A percentile compares a stretch with the other conserved stretches of the same genome.
These are phyloP conservation scores for Sporothrix schenckii DNA, from an alignment of 2,329 filamentous ascomycete genomes.

Conservation along the genomic window DNA sequence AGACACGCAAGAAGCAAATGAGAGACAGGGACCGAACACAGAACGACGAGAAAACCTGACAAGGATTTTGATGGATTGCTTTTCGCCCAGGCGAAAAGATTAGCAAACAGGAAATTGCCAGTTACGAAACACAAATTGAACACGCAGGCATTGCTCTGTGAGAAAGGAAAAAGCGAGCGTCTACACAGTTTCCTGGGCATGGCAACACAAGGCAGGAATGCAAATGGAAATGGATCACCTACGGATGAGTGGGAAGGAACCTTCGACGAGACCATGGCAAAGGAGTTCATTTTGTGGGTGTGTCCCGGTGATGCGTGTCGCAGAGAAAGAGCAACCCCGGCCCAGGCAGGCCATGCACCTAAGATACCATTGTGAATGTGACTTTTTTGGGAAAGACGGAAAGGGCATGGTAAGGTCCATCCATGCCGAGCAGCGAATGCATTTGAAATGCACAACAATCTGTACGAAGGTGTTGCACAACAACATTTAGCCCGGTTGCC, in stretches of 20 bases:
- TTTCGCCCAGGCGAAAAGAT: neutral
- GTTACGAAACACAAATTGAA: neutral
- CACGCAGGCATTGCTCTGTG: neutral
- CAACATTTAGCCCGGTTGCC: neutral
- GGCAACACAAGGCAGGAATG: conserved; percentile 22
- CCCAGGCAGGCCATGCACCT: neutral
- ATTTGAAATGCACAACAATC: conserved; percentile 6
- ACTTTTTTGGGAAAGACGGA: neutral
- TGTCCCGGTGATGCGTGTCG: conserved; percentile 20
- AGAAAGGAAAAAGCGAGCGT: neutral
- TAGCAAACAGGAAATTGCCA: neutral
- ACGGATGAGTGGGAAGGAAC: conserved; percentile 1
- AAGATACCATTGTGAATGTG: neutral
- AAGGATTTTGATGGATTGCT: neutral
- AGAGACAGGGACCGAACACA: conserved; percentile 16
- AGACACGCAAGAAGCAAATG: neutral
- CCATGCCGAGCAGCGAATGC: conserved; percentile 6
- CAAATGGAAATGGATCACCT: neutral
- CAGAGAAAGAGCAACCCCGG: conserved; percentile 20
- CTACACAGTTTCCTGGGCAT: conserved; percentile 1
- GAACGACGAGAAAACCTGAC: conserved; percentile 10
- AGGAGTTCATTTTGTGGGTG: conserved; percentile 10
- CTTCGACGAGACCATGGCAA: conserved; percentile 11
- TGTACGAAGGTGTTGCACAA: conserved; percentile 14
- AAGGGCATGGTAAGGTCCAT: conserved; percentile 10